Evolutionary conservation across 2,329 filamentous ascomycete genomes (phyloP).

Genomic region (Raffaelea ambrosiae): DNA sequence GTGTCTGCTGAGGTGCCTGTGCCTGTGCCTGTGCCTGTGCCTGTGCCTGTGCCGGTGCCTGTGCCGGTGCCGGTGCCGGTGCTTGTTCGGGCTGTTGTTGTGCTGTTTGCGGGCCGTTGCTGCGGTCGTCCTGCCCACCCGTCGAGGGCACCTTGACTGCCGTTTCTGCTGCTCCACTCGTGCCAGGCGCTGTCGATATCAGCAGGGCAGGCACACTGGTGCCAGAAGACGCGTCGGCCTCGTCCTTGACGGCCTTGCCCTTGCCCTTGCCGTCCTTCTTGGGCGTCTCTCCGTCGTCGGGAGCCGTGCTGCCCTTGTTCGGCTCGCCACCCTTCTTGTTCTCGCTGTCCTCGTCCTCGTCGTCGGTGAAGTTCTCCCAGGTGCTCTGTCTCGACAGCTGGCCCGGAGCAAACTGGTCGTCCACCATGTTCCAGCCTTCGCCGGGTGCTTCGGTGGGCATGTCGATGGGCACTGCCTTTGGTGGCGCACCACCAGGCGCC

Average conservation of each 20-base stretch:
- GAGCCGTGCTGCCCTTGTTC: background rate
- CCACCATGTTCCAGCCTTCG: conserved; percentile 45
- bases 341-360: conserved; percentile 4
- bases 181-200: no score
- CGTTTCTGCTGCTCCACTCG: no score
- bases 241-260: background rate
- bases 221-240: background rate
- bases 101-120: no score
- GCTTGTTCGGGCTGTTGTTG: no score
- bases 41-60: no score
- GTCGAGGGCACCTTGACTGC: no score
- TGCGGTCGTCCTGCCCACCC: no score
- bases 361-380: conserved; percentile 29
- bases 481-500: conserved; percentile 8
- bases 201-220: background rate
- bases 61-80: background rate
- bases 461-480: conserved; percentile 10
- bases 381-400: conserved; percentile 26
- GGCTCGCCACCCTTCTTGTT: background rate
- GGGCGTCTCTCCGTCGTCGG: background rate
- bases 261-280: background rate
- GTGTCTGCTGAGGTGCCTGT: conserved; percentile 14
- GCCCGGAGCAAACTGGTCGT: conserved; percentile 25
- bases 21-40: conserved; percentile 4
- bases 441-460: conserved; percentile 15